phyloP scores from a whole-genome alignment of 495 filamentous ascomycete species.

The Saxispiralis lemnorum region DNA sequence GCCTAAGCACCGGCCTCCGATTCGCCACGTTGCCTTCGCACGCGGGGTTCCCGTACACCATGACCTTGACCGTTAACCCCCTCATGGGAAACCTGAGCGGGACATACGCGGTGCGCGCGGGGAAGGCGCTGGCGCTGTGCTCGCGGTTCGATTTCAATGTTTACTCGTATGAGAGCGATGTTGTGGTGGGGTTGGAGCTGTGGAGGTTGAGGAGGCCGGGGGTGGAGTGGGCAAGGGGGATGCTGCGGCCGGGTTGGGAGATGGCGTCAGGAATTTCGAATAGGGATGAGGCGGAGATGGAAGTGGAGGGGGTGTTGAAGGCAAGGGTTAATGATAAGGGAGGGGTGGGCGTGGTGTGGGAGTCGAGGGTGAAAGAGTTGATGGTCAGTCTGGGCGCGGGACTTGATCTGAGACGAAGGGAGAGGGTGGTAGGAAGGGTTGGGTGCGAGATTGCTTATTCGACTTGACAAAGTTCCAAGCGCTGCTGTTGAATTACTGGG shows the following conservation, averaged over 20 bases:
- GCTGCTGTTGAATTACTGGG: too few relatives aligned
- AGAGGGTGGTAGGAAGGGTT: conserved; percentile 53
- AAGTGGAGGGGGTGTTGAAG: conserved; percentile 75
- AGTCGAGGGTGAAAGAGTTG: conserved; percentile 80
- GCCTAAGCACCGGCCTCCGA: conserved; percentile 61
- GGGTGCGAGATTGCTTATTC: conserved; percentile 86
- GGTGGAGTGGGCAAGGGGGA: conserved; percentile 23
- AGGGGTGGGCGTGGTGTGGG: conserved; percentile 75
- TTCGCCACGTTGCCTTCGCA: conserved; percentile 85
- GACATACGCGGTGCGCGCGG: conserved; percentile 76
- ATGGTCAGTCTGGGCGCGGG: conserved; percentile 79
- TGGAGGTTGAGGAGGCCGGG: conserved; percentile 44
- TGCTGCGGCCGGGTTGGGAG: conserved; percentile 19
- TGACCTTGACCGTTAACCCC: conserved; percentile 64
- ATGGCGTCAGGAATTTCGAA: neutral
- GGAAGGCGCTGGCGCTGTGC: conserved; percentile 62
- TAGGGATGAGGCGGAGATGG: conserved; percentile 25
- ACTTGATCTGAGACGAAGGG: conserved; percentile 48
- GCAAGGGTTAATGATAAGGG: conserved; percentile 71
- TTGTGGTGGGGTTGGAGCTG: conserved; percentile 75
- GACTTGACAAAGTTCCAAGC: conserved; percentile 37
- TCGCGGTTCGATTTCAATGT: conserved; percentile 92
- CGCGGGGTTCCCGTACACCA: conserved; percentile 72
- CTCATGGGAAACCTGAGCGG: conserved; percentile 81
- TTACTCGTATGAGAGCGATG: conserved; percentile 90